phyloP scores from a whole-genome alignment of 257 asterid species.

The Solanum neorickii region DNA sequence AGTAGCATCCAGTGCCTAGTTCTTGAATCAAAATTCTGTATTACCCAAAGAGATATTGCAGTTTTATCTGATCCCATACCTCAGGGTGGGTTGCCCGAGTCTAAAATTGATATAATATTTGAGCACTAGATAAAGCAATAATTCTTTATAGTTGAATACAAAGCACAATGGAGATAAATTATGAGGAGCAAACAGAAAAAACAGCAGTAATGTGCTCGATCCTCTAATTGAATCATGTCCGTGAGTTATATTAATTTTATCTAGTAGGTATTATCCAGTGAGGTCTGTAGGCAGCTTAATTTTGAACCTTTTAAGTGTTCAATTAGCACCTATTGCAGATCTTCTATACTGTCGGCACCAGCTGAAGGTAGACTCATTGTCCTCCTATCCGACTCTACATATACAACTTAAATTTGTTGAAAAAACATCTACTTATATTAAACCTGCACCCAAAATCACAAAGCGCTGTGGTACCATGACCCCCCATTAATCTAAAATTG shows the following conservation, averaged over 20 bases:
- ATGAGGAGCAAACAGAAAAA: neutral
- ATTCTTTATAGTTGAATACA: neutral
- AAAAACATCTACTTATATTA: too few species aligned
- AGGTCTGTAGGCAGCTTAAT: neutral
- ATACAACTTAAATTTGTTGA: neutral
- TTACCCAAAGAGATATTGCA: neutral
- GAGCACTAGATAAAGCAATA: neutral
- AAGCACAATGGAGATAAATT: neutral
- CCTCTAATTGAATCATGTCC: neutral
- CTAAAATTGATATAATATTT: neutral
- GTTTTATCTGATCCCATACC: neutral
- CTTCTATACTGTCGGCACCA: neutral
- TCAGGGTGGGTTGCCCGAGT: neutral
- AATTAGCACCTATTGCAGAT: neutral
- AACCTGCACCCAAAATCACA: neutral
- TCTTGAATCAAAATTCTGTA: neutral
- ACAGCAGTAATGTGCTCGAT: neutral
- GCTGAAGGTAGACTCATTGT: neutral
- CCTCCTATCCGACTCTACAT: neutral
- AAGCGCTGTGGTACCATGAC: neutral
- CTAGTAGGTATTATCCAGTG: neutral
- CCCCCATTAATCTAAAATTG: neutral
- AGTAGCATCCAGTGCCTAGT: neutral
- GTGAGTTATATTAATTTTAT: neutral
- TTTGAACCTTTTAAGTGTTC: neutral